Conservation (phyloP, 2,329 filamentous ascomycete genomes). For the Scleromitrula shiraiana region DNA sequence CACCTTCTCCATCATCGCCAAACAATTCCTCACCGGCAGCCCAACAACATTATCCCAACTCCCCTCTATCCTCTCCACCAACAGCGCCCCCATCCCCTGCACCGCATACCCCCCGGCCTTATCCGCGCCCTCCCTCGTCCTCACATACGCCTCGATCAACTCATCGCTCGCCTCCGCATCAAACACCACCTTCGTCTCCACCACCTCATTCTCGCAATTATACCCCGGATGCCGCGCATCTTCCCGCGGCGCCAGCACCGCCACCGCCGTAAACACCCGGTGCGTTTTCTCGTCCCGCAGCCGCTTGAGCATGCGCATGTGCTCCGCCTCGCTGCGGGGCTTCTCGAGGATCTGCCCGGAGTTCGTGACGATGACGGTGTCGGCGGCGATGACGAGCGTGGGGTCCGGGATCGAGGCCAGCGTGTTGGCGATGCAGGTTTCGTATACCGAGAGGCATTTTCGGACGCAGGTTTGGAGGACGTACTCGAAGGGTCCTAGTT, state of each 20-base stretch:
- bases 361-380: conserved; percentile 78
- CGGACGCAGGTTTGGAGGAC: conserved; percentile 77
- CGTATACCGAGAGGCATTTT: conserved; percentile 68
- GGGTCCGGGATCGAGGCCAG: conserved; percentile 50
- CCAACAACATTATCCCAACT: conserved; percentile 92
- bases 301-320: conserved; percentile 74
- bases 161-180: conserved; percentile 70
- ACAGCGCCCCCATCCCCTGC: conserved; percentile 77
- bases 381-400: conserved; percentile 77
- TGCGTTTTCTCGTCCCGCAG: conserved; percentile 72
- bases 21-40: conserved; percentile 67
- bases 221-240: conserved; percentile 82
- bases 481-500: conserved; percentile 78
- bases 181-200: conserved; percentile 90
- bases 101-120: conserved; percentile 96
- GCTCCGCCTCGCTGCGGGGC: conserved; percentile 71
- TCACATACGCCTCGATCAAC: conserved; percentile 72
- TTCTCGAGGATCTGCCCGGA: conserved; percentile 83
- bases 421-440: conserved; percentile 32
- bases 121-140: conserved; percentile 84
- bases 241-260: conserved; percentile 71
- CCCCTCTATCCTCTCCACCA: conserved; percentile 85
- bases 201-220: conserved; percentile 68
- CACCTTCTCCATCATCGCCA: conserved; percentile 84
- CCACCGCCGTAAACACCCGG: conserved; percentile 79